Conservation (phyloP, 768 basidiomycete genomes). For the Lentinula detonsa region DNA sequence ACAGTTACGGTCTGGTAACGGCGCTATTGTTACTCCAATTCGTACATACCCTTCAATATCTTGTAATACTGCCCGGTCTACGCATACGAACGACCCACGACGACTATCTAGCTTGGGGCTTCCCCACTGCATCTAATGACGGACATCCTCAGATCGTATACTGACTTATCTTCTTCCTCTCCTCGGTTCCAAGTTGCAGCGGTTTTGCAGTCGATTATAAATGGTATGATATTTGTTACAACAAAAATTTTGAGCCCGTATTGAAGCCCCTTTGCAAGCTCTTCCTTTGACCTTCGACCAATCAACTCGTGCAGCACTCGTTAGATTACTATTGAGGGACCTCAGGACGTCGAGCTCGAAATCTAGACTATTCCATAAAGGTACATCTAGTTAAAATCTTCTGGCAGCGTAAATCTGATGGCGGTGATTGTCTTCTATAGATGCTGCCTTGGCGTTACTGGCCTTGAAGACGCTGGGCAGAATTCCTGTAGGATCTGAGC, state of each 20-base stretch:
- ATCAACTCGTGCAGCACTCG: slow-evolving; percentile 42
- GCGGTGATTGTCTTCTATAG: slow-evolving; percentile 29
- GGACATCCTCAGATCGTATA: slow-evolving; percentile 39
- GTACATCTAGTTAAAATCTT: slow-evolving; percentile 27
- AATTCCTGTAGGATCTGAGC: slow-evolving; percentile 58
- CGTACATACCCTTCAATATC: not conserved
- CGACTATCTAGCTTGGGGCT: not conserved
- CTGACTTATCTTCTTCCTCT: slow-evolving; percentile 40
- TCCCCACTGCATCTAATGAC: slow-evolving; percentile 29
- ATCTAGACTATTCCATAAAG: slow-evolving; percentile 47
- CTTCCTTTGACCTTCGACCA: slow-evolving; percentile 41
- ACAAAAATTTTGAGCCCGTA: not conserved
- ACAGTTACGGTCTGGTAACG: not conserved
- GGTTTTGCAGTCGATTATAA: slow-evolving; percentile 45
- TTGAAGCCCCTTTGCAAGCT: slow-evolving; percentile 23
- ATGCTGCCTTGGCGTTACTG: slow-evolving; percentile 59
- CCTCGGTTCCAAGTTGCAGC: slow-evolving; percentile 36
- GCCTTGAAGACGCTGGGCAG: slow-evolving; percentile 74
- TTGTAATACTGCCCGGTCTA: not conserved
- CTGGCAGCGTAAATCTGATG: slow-evolving; percentile 1
- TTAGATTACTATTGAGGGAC: slow-evolving; percentile 56
- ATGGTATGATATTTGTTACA: slow-evolving; percentile 25
- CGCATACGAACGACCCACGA: not conserved
- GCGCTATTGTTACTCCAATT: not conserved
- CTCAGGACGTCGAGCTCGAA: slow-evolving; percentile 38